Base-by-base conservation (phyloP, 306 rosid genomes). In the Arachis stenosperma region DNA sequence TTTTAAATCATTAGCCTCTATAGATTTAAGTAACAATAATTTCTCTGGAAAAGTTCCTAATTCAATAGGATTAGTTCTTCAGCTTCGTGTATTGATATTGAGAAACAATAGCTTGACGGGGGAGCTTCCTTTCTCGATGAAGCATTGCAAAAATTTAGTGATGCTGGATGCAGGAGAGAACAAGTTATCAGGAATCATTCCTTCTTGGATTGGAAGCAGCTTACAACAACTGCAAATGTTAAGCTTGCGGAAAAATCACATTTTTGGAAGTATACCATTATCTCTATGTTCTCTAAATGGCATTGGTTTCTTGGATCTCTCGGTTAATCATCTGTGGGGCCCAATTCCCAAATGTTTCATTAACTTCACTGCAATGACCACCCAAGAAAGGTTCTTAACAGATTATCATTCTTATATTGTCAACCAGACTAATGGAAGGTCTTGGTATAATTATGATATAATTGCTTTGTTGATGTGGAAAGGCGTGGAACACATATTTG, bases 81-180 rank as follows among this genome's bases (percentile, higher is more conserved):
- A 1, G 4, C 77, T 72, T 15, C 0, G 0, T 2, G 61, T 0
- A 10, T 10, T 61, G 42, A 15, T 36, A 11, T 50, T 73, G 10
- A 50, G 71, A 64, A 53, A 64, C n/a, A 74, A 64, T 30, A 14
- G 17, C 14, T 74, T 74, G 5, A 51, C 7, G 3, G 78, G 57
- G n/a, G 71, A 52, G 22, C 17, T 74, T 6, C 56, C 33, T 40
- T 13, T 40, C 4, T 13, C 56, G 4, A 27, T 63, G 15, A 63
- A 6, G 53, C 12, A 3, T 17, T 74, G 63, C 63, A 39, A 43
- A 22, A 52, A 27, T 0, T 47, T 61, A 59, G 9, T 2, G 6
- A 14, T 60, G 15, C 42, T 72, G 3, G 77, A 72, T 72, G 61
- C 10, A 29, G 61, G 77, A 30, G 29, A 61, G 46, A 72, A 72